phyloP scores from a whole-genome alignment of 148 eudicot species.

The Silene conica region DNA sequence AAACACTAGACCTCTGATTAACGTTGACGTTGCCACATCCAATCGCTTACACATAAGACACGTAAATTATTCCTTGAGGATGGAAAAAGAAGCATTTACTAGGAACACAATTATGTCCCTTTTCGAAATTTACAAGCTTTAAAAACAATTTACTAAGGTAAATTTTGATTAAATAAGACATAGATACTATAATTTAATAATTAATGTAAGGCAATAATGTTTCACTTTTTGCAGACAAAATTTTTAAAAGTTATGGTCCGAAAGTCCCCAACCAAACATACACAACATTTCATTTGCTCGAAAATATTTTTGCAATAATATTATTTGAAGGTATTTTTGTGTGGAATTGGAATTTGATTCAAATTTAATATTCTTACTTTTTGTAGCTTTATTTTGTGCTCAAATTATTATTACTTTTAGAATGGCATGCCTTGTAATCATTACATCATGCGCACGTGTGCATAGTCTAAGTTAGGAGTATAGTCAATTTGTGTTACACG shows the following conservation, averaged over 20 bases:
- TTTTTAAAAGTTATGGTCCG: constrained; percentile 21
- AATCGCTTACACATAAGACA: too few relatives aligned
- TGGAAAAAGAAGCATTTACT: constrained; percentile 13
- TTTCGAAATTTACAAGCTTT: constrained; percentile 9
- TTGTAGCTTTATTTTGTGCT: neutral
- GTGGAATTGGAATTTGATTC: neutral
- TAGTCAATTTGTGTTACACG: neutral
- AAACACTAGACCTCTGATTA: too few relatives aligned
- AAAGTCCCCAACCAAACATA: constrained; percentile 17
- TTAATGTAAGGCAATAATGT: constrained; percentile 9
- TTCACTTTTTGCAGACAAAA: constrained; percentile 17
- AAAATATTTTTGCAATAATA: neutral
- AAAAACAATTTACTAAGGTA: neutral
- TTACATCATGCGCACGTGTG: constrained; percentile 26
- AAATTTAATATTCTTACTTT: neutral
- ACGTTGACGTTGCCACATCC: too few relatives aligned
- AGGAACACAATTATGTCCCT: neutral
- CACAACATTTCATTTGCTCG: constrained; percentile 9
- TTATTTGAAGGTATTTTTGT: neutral
- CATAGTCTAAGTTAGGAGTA: neutral
- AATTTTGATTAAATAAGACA: neutral
- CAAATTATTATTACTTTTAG: constrained; percentile 7
- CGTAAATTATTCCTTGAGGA: too few relatives aligned
- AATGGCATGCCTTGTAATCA: constrained; percentile 24
- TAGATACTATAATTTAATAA: too few relatives aligned